Evolutionary conservation across 768 basidiomycete species (phyloP), one percentile per base, ranked within the genome.

Genomic region (Russula earlei): DNA sequence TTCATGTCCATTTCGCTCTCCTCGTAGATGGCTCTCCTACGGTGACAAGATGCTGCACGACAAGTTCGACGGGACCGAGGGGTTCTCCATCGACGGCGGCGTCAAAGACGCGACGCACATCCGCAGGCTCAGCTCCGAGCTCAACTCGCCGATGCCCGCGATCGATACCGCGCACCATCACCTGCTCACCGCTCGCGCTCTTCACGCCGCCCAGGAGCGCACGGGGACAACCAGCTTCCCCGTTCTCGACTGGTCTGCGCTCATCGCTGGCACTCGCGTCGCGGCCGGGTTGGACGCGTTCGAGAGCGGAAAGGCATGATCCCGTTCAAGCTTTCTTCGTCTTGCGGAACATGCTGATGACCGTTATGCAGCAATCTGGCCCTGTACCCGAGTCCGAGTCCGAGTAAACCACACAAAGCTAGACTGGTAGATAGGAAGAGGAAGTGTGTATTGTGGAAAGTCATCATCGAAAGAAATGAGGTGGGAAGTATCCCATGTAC

Each of bases 91-190:
- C 47, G 83, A 88, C 44, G 87, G 87, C n/a, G 92, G 90, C 17
- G 82, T 95, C 64, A 91, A 91, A 65, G 91, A 93, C 65, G 85
- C 88, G 0, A 69, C 78, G 77, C 85, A 86, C 66, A 82, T 92
- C 51, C 83, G 85, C 53, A 77, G 76, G 47, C 74, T 93, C 10
- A 80, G 83, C 0, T 75, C 81, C 8, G 79, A 83, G 55, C 72
- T 78, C 55, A 79, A 85, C 61, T 74, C 79, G 11, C 85, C 86
- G 0, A 83, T 87, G 84, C 87, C 87, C 8, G 71, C 72, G 17
- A 72, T 86, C 58, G 87, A 88, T 60, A 72, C 76, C 50, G 87
- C 88, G 5, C 82, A 87, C 64, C 83, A 85, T 62, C 85, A 89
- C 63, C 74, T 94, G 65, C 72, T 94, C 59, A 84, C 87, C 5